Base-by-base conservation (phyloP, 208 protist species). In the Kentomonas sorsogonicus region DNA sequence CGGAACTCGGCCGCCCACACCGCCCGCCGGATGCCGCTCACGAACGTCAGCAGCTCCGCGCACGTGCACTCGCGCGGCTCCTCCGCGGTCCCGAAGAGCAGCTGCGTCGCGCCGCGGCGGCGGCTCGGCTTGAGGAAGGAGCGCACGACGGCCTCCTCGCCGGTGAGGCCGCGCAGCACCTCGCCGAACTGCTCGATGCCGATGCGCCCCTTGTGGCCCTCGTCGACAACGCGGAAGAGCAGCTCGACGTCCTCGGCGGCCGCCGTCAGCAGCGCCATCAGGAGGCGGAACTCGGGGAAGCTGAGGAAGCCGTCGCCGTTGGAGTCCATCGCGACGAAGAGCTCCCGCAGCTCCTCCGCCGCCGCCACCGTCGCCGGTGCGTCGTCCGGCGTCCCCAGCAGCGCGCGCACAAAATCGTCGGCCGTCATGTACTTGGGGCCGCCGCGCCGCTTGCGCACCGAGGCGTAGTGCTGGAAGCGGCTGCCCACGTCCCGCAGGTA, bases 401-500 rank as follows among this genome's bases (percentile, higher is more conserved):
- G 57, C 6, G 89, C 77, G 34, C 74, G 59, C 11, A 92, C 82
- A 78, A 95, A 93, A 62, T 95, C 89, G 13, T 93, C 83, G 7
- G 72, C 65, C 1, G 78, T 93, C 89, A 95, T 95, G 67, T 83
- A 89, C 55, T 66, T 51, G 4, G 72, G 48, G 0, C 72, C 77
- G 25, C 77, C 81, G 11, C 74, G 72, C 30, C 70, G 67, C 62
- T 80, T 82, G 20, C 67, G 60, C 39, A 83, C 68, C 10, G 77
- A 83, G 20, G 89, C 89, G 71, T 95, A 95, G 74, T 93, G 89
- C 48, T 69, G 77, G 52, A 95, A 95, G 36, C 83, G 81, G 0
- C 77, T 80, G 51, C 66, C 63, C 31, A 88, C 73, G 43, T 89
- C 82, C 41, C 85, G 86, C 52, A 95, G 62, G 64, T 95, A 93